Percentiles rank a stretch among this genome's conserved stretches.
These are phyloP conservation scores for Polyporus arcularius DNA, from an alignment of 768 basidiomycete species.

Conservation along the genomic window DNA sequence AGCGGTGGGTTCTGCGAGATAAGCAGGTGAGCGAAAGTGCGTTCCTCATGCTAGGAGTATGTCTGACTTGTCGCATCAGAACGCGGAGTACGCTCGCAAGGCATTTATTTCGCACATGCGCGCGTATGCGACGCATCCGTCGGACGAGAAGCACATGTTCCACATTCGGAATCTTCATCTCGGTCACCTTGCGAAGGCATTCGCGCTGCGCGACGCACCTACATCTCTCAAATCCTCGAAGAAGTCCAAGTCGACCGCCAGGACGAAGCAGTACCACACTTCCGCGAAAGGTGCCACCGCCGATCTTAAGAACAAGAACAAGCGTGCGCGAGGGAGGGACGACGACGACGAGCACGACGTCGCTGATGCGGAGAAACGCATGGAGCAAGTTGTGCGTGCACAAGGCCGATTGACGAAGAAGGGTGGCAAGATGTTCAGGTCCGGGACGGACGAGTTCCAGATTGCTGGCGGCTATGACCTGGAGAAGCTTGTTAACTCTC, in stretches of 20 bases:
- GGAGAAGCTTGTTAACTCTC: slow-evolving; percentile 51
- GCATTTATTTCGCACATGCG: slow-evolving; percentile 93
- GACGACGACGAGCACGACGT: slow-evolving; percentile 33
- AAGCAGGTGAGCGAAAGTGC: slow-evolving; percentile 57
- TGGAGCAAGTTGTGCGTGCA: slow-evolving; percentile 82
- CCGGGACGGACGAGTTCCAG: slow-evolving; percentile 75
- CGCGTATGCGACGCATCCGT: slow-evolving; percentile 96
- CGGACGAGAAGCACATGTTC: slow-evolving; percentile 94
- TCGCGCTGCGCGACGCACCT: slow-evolving; percentile 87
- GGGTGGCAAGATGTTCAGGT: slow-evolving; percentile 72
- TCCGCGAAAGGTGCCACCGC: slow-evolving; percentile 1
- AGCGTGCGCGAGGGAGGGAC: slow-evolving; percentile 10
- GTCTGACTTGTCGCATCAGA: slow-evolving; percentile 46
- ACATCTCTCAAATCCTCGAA: slow-evolving; percentile 34
- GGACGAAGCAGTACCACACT: slow-evolving; percentile 16
- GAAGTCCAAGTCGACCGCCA: slow-evolving; percentile 4
- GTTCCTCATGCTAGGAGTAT: not conserved
- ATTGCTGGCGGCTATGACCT: slow-evolving; percentile 64
- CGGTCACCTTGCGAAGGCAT: slow-evolving; percentile 92
- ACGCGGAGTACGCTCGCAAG: slow-evolving; percentile 72
- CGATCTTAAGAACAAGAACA: slow-evolving; percentile 2
- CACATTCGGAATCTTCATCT: slow-evolving; percentile 93
- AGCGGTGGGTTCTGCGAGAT: slow-evolving; percentile 82
- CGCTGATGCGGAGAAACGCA: slow-evolving; percentile 71
- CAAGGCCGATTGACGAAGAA: slow-evolving; percentile 83